Evolutionary conservation across 2,329 filamentous ascomycete genomes (phyloP), one percentile per base, ranked within the genome.

Genomic region (Hymenoscyphus occultus): DNA sequence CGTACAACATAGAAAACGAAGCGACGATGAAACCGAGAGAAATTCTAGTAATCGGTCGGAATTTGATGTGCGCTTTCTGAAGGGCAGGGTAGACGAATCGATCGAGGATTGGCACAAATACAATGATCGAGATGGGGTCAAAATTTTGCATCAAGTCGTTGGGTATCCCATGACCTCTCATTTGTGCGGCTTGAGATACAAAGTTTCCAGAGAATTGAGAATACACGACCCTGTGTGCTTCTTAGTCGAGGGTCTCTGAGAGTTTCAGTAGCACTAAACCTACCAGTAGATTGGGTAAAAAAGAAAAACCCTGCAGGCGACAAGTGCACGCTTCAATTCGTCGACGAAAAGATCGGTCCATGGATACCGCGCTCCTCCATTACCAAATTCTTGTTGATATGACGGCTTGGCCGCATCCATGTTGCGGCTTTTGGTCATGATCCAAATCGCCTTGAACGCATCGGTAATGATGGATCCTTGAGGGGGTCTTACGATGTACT

Each of bases 271-370:
- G 22, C 13, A 13, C n/a, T 7, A 51, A 51, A 51, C 19, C 5
- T 54, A 54, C 68, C 83, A 86, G 77, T 84, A 86, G 69, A 87
- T 82, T 51, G 89, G 89, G 64, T 87, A 84, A 80, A 89, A 92
- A 67, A 86, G n/a, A 13, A 71, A 72, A 1, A 71, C 67, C 68
- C 85, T 81, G 79, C 88, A 90, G 64, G 88, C 88, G 71, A 71
- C 79, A 77, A 73, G 81, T 76, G 64, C 80, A 72, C 88, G 86
- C 63, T 80, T 80, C 14, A 88, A 82, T 69, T 90, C 86, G 71
- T 86, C 85, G 60, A 92, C 87, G 89, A 90, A 93, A 60, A 84
- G 86, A 71, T 94, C 91, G 65, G 68, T 56, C 68, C 67, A 72
- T 31, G 65, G 63, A 61, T 60, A 19, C n/a, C 2, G 40, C 40